phyloP scores from a whole-genome alignment of 2,329 filamentous ascomycete genomes.

The Sporothrix mexicana region DNA sequence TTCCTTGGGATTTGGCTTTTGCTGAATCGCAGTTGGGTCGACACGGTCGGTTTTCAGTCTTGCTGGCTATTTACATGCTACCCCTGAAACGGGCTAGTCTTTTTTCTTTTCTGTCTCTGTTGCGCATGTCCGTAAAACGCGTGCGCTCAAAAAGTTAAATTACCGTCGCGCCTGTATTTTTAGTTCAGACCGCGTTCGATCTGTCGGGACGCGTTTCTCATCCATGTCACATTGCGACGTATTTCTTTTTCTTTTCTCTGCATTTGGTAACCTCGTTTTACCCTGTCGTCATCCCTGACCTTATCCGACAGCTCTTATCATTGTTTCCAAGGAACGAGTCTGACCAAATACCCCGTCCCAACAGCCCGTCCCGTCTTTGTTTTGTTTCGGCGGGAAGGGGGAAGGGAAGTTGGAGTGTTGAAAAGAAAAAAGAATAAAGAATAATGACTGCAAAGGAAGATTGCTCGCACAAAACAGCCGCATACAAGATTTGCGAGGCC shows the following conservation, averaged over 20 bases:
- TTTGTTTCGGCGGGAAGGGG: conserved; percentile 19
- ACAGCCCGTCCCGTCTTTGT: background rate
- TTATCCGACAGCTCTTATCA: conserved; percentile 11
- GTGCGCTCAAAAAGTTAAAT: conserved; percentile 13
- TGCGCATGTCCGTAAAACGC: conserved; percentile 19
- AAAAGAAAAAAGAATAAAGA: background rate
- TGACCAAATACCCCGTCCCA: background rate
- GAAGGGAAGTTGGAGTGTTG: background rate
- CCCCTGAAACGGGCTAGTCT: conserved; percentile 22
- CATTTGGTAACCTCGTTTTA: background rate
- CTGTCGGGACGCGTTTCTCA: conserved; percentile 17
- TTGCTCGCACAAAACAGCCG: background rate
- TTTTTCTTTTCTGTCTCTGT: background rate
- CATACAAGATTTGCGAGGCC: conserved; percentile 18
- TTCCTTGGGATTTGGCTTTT: background rate
- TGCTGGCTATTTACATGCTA: conserved; percentile 17
- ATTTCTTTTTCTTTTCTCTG: background rate
- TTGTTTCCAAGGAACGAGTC: conserved; percentile 12
- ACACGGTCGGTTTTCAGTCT: background rate
- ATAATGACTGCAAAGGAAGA: background rate
- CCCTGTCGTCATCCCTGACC: conserved; percentile 17
- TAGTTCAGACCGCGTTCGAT: conserved; percentile 13
- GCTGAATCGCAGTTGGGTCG: background rate
- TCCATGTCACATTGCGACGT: background rate
- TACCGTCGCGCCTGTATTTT: conserved; percentile 15